Evolutionary conservation across 371 early-diverging fungal genomes (phyloP).

Genomic region (Mycotypha africana): DNA sequence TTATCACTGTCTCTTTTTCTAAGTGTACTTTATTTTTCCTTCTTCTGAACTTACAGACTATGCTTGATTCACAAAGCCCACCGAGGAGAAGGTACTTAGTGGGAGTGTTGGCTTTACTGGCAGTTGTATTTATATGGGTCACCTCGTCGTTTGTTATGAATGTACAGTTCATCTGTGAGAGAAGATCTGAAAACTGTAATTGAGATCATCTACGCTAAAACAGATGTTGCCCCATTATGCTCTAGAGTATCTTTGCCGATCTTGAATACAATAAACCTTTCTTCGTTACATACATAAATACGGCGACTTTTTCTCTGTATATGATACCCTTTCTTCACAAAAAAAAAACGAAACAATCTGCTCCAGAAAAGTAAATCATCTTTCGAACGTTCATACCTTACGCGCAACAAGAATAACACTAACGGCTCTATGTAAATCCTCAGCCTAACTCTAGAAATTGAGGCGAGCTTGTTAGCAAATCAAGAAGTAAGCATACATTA

Average conservation of each 20-base stretch:
- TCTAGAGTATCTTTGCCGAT: conserved; percentile 62
- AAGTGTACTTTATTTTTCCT: too few relatives aligned
- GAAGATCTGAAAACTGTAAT: not conserved
- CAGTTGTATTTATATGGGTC: conserved; percentile 77
- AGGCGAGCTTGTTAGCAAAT: not conserved
- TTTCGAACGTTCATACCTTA: not conserved
- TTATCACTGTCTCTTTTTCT: not conserved
- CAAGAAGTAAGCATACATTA: not conserved
- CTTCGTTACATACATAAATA: conserved; percentile 72
- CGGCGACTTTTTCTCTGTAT: conserved; percentile 70
- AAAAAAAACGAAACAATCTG: not conserved
- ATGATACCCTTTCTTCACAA: not conserved
- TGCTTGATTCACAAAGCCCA: not conserved
- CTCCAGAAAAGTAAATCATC: too few relatives aligned
- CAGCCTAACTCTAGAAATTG: not conserved
- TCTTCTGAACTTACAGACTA: not conserved
- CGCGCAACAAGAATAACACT: not conserved
- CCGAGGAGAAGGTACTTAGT: conserved; percentile 5
- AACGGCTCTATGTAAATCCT: not conserved
- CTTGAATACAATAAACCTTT: conserved; percentile 68
- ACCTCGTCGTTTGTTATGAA: conserved; percentile 72
- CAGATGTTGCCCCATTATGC: too few relatives aligned
- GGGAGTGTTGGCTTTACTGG: conserved; percentile 57
- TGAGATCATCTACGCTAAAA: too few relatives aligned
- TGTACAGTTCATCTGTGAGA: conserved; percentile 26